Evolutionary conservation across 306 rosid genomes (phyloP).

Genomic region (Fragaria nilgerrensis): DNA sequence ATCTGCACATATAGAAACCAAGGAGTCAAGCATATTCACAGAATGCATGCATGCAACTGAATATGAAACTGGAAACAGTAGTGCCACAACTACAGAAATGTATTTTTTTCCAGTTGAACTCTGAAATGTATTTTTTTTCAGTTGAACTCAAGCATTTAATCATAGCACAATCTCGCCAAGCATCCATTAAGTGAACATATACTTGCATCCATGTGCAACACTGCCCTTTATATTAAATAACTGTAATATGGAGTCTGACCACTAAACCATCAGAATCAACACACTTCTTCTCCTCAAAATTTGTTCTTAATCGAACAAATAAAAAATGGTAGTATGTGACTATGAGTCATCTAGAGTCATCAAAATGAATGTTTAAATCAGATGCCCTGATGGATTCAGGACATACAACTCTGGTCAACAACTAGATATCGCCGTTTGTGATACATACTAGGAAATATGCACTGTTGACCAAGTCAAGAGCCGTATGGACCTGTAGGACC

Average conservation of each 20-base stretch:
- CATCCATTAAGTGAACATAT: not conserved
- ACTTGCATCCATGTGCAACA: not conserved
- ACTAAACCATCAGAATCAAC: not conserved
- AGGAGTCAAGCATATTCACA: slow-evolving; percentile 12
- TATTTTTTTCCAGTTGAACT: too few relatives aligned
- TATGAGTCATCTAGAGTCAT: not conserved
- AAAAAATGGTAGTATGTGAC: not conserved
- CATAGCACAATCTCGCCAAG: not conserved
- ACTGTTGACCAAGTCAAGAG: not conserved
- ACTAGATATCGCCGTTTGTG: not conserved
- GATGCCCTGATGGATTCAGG: not conserved
- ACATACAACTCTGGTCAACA: not conserved
- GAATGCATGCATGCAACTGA: not conserved
- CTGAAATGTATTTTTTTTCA: too few relatives aligned
- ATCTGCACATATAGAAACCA: slow-evolving; percentile 40
- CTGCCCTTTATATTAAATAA: not conserved
- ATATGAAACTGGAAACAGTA: not conserved
- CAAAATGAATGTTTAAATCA: not conserved
- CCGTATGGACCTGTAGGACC: not conserved
- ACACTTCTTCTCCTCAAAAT: not conserved
- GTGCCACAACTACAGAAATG: not conserved
- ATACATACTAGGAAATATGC: not conserved
- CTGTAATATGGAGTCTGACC: not conserved
- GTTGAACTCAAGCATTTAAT: not conserved
- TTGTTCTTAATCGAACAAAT: not conserved